A percentile compares a stretch with the other conserved stretches of the same genome.
Conservation (phyloP, 2,329 filamentous ascomycete species). For the Cercospora zeina region DNA sequence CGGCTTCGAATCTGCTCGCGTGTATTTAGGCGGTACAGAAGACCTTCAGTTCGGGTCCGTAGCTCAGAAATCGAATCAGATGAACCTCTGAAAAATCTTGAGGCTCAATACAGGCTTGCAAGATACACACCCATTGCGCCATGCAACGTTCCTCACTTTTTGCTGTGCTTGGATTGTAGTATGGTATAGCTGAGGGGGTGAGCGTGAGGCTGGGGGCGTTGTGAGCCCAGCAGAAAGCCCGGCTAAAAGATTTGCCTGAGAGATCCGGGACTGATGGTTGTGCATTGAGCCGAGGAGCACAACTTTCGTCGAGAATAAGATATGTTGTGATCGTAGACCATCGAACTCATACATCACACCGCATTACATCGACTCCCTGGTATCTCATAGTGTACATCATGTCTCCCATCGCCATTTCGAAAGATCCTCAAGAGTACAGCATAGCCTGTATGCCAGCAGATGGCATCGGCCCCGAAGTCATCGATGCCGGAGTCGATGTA, state of each 20-base stretch:
- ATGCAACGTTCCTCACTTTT: not conserved
- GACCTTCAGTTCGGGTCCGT: not conserved
- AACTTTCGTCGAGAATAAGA: not conserved
- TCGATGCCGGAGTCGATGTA: conserved; percentile 63
- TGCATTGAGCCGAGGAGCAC: not conserved
- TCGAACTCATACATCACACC: not conserved
- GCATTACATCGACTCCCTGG: not conserved
- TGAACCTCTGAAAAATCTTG: not conserved
- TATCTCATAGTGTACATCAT: conserved; percentile 15
- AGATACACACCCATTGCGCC: not conserved
- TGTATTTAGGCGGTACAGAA: not conserved
- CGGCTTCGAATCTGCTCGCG: not conserved
- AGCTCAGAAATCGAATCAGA: not conserved
- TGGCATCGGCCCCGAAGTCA: conserved; percentile 69
- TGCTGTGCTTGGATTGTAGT: not conserved
- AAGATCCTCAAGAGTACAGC: conserved; percentile 44
- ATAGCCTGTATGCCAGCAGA: conserved; percentile 69
- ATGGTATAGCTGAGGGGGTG: not conserved
- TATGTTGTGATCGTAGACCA: not conserved
- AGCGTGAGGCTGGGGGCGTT: not conserved
- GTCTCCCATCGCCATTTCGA: conserved; percentile 31
- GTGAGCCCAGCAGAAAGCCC: not conserved
- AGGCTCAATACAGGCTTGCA: not conserved
- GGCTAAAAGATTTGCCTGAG: conserved; percentile 1
- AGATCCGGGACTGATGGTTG: not conserved